Conservation (phyloP, 176 grass and related monocot species). For the Hyparrhenia diplandra region DNA sequence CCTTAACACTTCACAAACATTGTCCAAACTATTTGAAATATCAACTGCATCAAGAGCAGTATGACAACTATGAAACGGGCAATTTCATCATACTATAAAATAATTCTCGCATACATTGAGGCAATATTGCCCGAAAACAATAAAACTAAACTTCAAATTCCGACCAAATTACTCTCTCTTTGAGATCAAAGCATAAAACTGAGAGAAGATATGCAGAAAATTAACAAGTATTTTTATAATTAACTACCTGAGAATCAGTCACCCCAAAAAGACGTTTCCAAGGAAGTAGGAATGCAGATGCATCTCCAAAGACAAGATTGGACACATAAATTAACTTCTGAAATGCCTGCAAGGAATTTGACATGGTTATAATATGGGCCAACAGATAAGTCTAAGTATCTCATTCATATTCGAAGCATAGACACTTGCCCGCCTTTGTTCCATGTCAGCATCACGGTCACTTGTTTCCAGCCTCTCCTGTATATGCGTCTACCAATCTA, state of each 20-base stretch:
- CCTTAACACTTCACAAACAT: neutral
- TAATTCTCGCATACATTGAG: neutral
- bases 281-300: conserved; percentile 86
- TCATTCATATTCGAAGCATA: conserved; percentile 26
- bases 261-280: conserved; percentile 96
- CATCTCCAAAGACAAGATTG: conserved; percentile 96
- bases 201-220: conserved; percentile 3
- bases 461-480: conserved; percentile 82
- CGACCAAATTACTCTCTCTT: neutral
- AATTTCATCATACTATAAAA: conserved; percentile 8
- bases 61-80: neutral
- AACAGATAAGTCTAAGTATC: conserved; percentile 5
- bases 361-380: conserved; percentile 18
- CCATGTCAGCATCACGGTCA: conserved; percentile 72
- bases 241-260: conserved; percentile 95
- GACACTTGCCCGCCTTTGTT: conserved; percentile 61
- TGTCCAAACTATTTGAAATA: neutral
- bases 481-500: conserved; percentile 93
- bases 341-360: conserved; percentile 69
- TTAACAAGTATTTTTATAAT: neutral
- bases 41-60: neutral
- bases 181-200: conserved; percentile 12
- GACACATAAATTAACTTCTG: conserved; percentile 98
- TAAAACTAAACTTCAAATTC: conserved; percentile 5
- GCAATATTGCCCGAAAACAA: neutral